A percentile compares a stretch with the other conserved stretches of the same genome.
These are phyloP conservation scores for Castanospermum australe DNA, from an alignment of 306 rosid genomes.

Conservation along the genomic window DNA sequence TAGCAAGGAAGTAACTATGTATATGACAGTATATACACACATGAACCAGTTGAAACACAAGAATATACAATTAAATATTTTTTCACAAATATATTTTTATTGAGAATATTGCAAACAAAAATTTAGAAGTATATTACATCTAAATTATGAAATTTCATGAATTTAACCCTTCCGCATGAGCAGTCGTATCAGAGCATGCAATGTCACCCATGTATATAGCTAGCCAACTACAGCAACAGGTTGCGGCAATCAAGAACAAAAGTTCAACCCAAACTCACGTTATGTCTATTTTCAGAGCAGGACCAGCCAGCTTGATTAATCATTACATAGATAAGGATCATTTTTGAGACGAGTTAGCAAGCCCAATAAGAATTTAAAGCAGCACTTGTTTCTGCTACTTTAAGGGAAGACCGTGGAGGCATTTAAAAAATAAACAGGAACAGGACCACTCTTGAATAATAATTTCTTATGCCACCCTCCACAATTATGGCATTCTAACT, in stretches of 20 bases:
- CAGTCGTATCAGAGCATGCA: not conserved
- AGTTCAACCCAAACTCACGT: not conserved
- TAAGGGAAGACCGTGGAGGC: not conserved
- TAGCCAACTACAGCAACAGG: not conserved
- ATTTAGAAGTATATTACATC: constrained; percentile 8
- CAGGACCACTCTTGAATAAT: not conserved
- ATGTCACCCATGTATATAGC: not conserved
- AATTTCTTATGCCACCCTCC: constrained; percentile 20
- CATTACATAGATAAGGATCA: not conserved
- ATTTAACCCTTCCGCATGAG: not conserved
- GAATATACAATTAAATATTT: not conserved
- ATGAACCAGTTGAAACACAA: constrained; percentile 6
- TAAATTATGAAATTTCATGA: constrained; percentile 4
- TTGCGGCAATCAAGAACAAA: not conserved
- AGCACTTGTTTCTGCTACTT: not conserved
- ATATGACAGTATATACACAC: not conserved
- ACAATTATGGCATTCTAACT: constrained; percentile 19
- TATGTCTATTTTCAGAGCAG: constrained; percentile 6
- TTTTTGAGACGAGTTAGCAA: not conserved
- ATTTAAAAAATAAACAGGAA: not conserved
- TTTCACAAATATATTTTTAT: not conserved
- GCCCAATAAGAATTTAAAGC: not conserved
- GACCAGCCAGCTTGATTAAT: not conserved
- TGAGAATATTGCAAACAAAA: constrained; percentile 5
- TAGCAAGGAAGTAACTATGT: constrained; percentile 13